These are phyloP conservation scores for Bipolaris sorokiniana DNA, from an alignment of 2,329 filamentous ascomycete genomes.

Conservation along the genomic window DNA sequence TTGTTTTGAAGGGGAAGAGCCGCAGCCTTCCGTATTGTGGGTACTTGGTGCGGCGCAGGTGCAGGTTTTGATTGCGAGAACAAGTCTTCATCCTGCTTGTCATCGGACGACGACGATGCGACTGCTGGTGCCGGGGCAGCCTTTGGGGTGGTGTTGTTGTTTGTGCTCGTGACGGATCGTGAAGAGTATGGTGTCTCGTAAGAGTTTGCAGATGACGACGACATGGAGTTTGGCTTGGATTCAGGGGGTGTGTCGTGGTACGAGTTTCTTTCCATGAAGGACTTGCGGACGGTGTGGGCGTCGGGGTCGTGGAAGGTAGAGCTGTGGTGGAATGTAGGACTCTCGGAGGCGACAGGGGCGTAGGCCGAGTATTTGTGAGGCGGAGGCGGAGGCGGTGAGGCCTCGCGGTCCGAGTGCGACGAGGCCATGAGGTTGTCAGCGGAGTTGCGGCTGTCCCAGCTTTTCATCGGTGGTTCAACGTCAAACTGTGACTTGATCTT, in stretches of 20 bases:
- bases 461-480: constrained; percentile 58
- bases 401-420: constrained; percentile 44
- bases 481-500: constrained; percentile 52
- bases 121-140: constrained; percentile 30
- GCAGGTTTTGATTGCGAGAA: constrained; percentile 31
- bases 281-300: constrained; percentile 37
- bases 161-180: constrained; percentile 35
- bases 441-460: constrained; percentile 60
- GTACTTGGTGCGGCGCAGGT: constrained; percentile 16
- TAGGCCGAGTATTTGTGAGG: constrained; percentile 46
- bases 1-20: constrained; percentile 17
- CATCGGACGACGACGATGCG: constrained; percentile 26
- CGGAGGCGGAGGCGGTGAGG: constrained; percentile 42
- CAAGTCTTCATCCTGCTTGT: constrained; percentile 42
- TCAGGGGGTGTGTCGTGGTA: constrained; percentile 33
- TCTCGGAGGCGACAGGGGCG: constrained; percentile 43
- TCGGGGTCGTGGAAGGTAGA: constrained; percentile 38
- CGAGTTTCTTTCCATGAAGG: constrained; percentile 33
- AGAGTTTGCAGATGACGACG: constrained; percentile 41
- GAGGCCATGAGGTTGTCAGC: constrained; percentile 57
- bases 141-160: constrained; percentile 38
- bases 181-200: constrained; percentile 44
- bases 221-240: constrained; percentile 30
- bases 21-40: constrained; percentile 13
- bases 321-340: constrained; percentile 35